A percentile compares a stretch with the other conserved stretches of the same genome.
Conservation (phyloP, 768 basidiomycete species). For the Chlorophyllum brunneum region DNA sequence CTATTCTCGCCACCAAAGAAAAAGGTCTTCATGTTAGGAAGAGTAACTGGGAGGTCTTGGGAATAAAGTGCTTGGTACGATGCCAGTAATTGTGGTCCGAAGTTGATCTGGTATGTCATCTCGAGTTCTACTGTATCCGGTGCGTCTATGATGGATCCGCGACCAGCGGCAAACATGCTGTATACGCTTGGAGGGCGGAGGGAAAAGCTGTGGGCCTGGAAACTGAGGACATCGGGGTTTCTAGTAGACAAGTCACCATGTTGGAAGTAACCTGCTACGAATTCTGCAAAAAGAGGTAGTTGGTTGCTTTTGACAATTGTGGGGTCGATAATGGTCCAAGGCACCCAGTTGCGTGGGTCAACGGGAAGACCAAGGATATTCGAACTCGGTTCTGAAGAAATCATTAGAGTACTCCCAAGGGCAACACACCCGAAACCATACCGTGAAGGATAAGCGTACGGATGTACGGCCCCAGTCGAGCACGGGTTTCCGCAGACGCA, state of each 20-base stretch:
- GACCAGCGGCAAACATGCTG: neutral
- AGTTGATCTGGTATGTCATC: neutral
- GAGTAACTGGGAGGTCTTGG: neutral
- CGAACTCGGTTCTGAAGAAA: conserved; percentile 5
- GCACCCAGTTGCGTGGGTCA: conserved; percentile 3
- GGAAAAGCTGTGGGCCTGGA: neutral
- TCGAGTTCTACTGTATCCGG: neutral
- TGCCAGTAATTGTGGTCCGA: neutral
- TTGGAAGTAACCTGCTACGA: conserved; percentile 9
- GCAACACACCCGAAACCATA: conserved; percentile 1
- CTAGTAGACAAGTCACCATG: conserved; percentile 8
- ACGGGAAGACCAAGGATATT: conserved; percentile 8
- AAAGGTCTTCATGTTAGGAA: neutral
- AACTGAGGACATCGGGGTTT: neutral
- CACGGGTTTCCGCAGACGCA: conserved; percentile 10
- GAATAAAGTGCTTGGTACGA: neutral
- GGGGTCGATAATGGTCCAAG: neutral
- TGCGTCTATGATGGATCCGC: neutral
- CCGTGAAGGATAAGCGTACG: conserved; percentile 23
- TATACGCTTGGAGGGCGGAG: neutral
- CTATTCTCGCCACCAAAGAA: neutral
- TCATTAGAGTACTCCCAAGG: neutral
- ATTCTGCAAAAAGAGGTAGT: conserved; percentile 4
- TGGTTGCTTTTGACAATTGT: conserved; percentile 1
- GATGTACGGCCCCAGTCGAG: conserved; percentile 16